These are phyloP conservation scores for Colletotrichum euphorbiae DNA, from an alignment of 2,329 filamentous ascomycete genomes.

Conservation along the genomic window DNA sequence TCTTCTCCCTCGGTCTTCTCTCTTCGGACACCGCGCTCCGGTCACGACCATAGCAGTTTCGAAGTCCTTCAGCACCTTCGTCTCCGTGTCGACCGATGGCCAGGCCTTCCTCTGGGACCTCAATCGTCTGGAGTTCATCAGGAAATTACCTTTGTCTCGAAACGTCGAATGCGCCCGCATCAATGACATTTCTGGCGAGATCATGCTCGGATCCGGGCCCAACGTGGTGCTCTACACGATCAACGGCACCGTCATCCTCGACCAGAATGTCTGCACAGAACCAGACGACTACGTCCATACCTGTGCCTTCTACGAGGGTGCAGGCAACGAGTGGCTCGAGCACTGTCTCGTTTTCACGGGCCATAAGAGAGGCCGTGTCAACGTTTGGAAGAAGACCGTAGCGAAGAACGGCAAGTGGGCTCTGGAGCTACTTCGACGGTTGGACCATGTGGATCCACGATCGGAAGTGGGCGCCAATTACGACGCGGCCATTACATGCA, in stretches of 20 bases:
- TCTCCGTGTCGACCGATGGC: conserved; percentile 86
- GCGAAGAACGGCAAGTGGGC: conserved; percentile 74
- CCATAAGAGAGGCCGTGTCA: conserved; percentile 85
- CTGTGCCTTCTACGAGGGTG: conserved; percentile 93
- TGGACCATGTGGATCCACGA: conserved; percentile 82
- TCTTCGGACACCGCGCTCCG: conserved; percentile 91
- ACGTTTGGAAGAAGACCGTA: conserved; percentile 73
- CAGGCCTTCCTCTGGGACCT: conserved; percentile 93
- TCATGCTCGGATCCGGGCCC: conserved; percentile 83
- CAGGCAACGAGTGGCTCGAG: conserved; percentile 91
- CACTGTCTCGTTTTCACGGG: conserved; percentile 89
- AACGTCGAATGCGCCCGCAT: conserved; percentile 81
- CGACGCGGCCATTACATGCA: conserved; percentile 83
- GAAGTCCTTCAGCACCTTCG: conserved; percentile 86
- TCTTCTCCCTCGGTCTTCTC: conserved; percentile 78
- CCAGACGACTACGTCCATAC: conserved; percentile 82
- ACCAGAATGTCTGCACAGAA: conserved; percentile 80
- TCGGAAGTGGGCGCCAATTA: conserved; percentile 69
- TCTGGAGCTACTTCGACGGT: conserved; percentile 80
- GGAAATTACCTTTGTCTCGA: conserved; percentile 72
- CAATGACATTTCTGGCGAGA: conserved; percentile 91
- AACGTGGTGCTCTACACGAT: conserved; percentile 85
- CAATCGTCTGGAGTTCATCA: conserved; percentile 88
- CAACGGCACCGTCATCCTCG: conserved; percentile 85
- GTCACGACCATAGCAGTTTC: conserved; percentile 87